Evolutionary conservation across 352 stramenopile species (phyloP), one percentile per base, ranked within the genome.

Genomic region (Phytophthora aleatoria): DNA sequence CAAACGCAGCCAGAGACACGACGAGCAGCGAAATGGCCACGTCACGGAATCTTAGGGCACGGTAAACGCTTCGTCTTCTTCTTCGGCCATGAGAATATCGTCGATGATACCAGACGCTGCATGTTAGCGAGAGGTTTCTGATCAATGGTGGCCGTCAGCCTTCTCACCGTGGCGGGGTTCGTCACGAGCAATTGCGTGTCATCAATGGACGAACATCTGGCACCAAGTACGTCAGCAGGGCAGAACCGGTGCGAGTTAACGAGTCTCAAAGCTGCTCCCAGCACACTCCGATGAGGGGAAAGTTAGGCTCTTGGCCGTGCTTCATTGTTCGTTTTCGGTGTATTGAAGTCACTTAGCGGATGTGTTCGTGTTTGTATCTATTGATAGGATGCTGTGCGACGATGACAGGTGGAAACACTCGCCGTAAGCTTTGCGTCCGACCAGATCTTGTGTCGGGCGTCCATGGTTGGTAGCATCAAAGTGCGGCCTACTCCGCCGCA

Each of bases 1-100:
- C 59, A 62, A 67, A 39, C 5, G 47, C 5, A 36, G 43, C 44
- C 43, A 63, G 36, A 67, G 28, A 67, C 52, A 12, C 11, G 38
- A 16, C 47, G 44, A 39, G 3, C 15, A 45, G 49, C 52, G 38
- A 59, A 59, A 50, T 59, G 38, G 52, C 24, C 51, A 58, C 24
- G 36, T 58, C 26, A 49, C 51, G 4, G 50, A 48, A 50, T 35
- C 44, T 28, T 41, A 1, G 43, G 10, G 8, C 47, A 33, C 9
- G 50, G 35, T 42, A 56, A 55, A 20, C 7, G 13, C n/a, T 26
- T 20, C 20, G 20, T 20, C 20, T 20, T 20, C 20, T 20, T 20
- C 20, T 20, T 20, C 20, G 20, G 20, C 20, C 20, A 20, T 20
- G 20, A 31, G 28, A 31, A 28, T 9, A 4, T 26, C n/a, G n/a